Base-by-base conservation (phyloP, 2,329 filamentous ascomycete genomes). In the Talaromyces amestolkiae region DNA sequence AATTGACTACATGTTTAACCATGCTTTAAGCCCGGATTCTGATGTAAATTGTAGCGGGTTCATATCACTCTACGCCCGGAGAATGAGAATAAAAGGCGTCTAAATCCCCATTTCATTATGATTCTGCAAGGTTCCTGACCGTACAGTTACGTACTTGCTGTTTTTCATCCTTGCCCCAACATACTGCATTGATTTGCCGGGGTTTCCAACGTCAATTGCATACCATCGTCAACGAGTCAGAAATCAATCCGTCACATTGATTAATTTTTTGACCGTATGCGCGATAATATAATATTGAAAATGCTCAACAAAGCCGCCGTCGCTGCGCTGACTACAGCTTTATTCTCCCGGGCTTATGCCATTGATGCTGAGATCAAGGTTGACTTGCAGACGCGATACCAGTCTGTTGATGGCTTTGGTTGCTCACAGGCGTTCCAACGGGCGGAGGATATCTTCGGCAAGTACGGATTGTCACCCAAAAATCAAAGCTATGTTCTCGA, bases 381-480 rank as follows among this genome's bases (percentile, higher is more conserved):
- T 60, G 69, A 75, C 49, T 53, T 66, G 13, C 54, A 22, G 17
- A 64, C 66, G 9, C 69, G 63, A 3, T 72, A 67, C 58, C 76
- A 78, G 68, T 70, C 65, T 5, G 81, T 83, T 51, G 81, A 83
- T 66, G 82, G 82, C 11, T 84, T 84, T 66, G 82, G 82, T 33
- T 77, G 82, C 65, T 83, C 81, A 0, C 77, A 83, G 66, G 82
- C 82, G 6, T 84, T 84, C 67, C 77, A 78, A 7, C 76, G 78
- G 17, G 81, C 80, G 11, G 75, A 75, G 19, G 74, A 79, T 51
- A 77, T 82, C 45, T 73, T 79, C 47, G 76, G 77, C 51, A 61
- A 61, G 15, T 47, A 61, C 13, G 59, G 59, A 0, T 49, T 61
- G 39, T 61, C 59, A 11, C 41, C 41, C 13, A 37, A 61, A 10